A percentile compares a stretch with the other conserved stretches of the same genome.
Evolutionary conservation across 1,139 yeast genomes (phyloP).

Genomic region (Saccharomyces hybrid): DNA sequence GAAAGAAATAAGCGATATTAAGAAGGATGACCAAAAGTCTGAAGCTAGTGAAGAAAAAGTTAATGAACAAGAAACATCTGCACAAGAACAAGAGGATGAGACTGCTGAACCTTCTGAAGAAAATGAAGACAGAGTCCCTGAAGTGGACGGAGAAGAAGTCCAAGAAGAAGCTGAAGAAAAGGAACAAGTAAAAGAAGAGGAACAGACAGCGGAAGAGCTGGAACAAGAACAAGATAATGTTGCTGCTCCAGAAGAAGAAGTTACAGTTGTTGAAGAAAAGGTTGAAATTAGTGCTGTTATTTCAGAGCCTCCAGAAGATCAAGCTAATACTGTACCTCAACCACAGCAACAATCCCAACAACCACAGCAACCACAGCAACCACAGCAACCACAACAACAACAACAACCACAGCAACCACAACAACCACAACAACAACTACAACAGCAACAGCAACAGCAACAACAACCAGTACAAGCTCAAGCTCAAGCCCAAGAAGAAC

Average conservation of each 20-base stretch:
- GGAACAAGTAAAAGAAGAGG: conserved; percentile 1
- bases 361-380: neutral
- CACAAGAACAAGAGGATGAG: conserved; percentile 20
- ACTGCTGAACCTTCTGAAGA: conserved; percentile 18
- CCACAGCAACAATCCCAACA: conserved; percentile 1
- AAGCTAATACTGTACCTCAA: conserved; percentile 1
- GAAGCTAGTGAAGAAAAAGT: conserved; percentile 5
- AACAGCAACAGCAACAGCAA: conserved; percentile 1
- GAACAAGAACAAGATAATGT: conserved; percentile 3
- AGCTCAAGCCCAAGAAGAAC: conserved; percentile 8
- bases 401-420: neutral
- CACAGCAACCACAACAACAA: neutral
- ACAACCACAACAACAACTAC: conserved; percentile 1
- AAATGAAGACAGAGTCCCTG: conserved; percentile 10
- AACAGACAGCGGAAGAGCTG: conserved; percentile 2
- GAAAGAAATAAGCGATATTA: conserved; percentile 5
- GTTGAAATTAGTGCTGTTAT: neutral
- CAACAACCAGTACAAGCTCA: conserved; percentile 3
- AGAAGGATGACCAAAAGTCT: conserved; percentile 2
- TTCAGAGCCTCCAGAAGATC: neutral
- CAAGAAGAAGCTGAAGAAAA: conserved; percentile 1
- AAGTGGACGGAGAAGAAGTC: neutral
- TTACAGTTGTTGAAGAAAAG: neutral
- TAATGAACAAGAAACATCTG: conserved; percentile 7
- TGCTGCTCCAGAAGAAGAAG: conserved; percentile 1